Conservation (phyloP, 345 rosid species). For the Pistacia integerrima region DNA sequence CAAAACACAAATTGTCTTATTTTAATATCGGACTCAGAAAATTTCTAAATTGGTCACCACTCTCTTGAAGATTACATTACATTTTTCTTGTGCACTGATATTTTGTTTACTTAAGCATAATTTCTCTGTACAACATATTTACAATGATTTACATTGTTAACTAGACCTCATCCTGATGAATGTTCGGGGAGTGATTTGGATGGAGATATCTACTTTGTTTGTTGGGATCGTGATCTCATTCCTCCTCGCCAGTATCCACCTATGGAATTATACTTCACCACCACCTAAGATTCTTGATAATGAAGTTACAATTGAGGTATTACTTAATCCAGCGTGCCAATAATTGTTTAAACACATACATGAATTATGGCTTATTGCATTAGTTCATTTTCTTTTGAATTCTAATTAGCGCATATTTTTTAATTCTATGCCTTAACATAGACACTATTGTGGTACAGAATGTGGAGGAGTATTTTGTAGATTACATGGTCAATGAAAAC, state of each 20-base stretch:
- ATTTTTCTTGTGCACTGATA: background rate
- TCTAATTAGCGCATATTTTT: no score
- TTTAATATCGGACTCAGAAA: no score
- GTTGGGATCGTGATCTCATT: conserved; percentile 42
- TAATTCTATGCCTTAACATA: background rate
- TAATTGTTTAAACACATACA: background rate
- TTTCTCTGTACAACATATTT: background rate
- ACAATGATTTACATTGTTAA: background rate
- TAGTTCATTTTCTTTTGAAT: background rate
- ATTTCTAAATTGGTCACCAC: background rate
- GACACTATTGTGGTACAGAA: conserved; percentile 33
- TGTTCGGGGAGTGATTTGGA: background rate
- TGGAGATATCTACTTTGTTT: conserved; percentile 29
- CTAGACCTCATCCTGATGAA: conserved; percentile 42
- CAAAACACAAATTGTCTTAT: no score
- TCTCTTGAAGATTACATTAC: background rate
- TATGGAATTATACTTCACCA: conserved; percentile 40
- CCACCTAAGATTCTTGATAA: conserved; percentile 11
- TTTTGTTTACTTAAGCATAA: background rate
- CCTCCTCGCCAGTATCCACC: conserved; percentile 23
- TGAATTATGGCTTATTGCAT: no score
- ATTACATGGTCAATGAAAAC: conserved; percentile 54
- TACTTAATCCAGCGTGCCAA: background rate
- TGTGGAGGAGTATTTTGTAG: conserved; percentile 48
- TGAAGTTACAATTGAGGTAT: conserved; percentile 40